A percentile compares a stretch with the other conserved stretches of the same genome.
Evolutionary conservation across 2,329 filamentous ascomycete species (phyloP).

Genomic region (Grosmannia penicillata): DNA sequence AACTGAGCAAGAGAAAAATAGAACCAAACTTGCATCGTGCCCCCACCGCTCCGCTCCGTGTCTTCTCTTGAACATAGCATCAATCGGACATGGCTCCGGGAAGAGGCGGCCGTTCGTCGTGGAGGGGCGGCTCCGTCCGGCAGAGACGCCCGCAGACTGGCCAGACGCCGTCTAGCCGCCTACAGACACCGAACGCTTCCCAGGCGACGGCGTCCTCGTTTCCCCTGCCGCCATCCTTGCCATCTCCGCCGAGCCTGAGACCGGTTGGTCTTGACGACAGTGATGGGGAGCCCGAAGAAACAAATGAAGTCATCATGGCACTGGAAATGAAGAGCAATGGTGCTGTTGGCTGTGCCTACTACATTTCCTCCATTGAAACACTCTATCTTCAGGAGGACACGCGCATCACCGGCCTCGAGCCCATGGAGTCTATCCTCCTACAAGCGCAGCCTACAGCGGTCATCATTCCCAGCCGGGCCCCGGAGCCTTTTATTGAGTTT

Average conservation of each 20-base stretch:
- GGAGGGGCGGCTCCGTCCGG: background rate
- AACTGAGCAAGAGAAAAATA: too few relatives aligned
- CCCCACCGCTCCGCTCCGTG: too few relatives aligned
- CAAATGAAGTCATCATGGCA: conserved; percentile 65
- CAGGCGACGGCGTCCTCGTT: background rate
- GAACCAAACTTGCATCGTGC: too few relatives aligned
- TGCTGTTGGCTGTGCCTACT: conserved; percentile 73
- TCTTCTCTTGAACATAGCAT: too few relatives aligned
- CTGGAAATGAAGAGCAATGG: conserved; percentile 58
- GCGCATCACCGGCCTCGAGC: conserved; percentile 49
- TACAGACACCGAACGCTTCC: too few relatives aligned
- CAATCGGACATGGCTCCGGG: background rate
- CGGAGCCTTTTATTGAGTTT: conserved; percentile 23
- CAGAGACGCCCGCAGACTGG: background rate
- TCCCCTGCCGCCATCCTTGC: background rate
- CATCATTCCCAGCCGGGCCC: conserved; percentile 32
- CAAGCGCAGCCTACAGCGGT: conserved; percentile 40
- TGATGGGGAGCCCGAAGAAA: conserved; percentile 14
- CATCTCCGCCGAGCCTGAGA: background rate
- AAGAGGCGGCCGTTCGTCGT: background rate
- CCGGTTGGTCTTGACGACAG: background rate
- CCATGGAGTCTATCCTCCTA: conserved; percentile 45
- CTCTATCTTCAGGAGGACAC: conserved; percentile 69
- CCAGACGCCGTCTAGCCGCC: background rate
- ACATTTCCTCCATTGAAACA: conserved; percentile 52